Evolutionary conservation across 768 basidiomycete species (phyloP).

Genomic region (Lactarius deliciosus): DNA sequence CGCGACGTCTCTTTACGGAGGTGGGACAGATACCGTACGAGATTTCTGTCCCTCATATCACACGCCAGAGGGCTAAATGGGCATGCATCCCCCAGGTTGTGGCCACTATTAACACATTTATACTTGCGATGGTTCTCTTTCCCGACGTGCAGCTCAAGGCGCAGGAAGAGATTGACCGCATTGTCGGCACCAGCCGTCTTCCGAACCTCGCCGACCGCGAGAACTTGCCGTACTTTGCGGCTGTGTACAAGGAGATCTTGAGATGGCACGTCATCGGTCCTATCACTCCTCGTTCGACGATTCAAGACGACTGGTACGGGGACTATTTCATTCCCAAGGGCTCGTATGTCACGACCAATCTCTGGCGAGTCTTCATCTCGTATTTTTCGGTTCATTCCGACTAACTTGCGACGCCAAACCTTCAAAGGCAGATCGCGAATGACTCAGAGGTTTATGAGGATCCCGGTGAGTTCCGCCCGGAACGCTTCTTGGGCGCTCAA

Average conservation of each 20-base stretch:
- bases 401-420: background rate
- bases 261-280: conserved; percentile 32
- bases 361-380: conserved; percentile 23
- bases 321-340: conserved; percentile 32
- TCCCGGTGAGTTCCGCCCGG: conserved; percentile 28
- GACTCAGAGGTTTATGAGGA: conserved; percentile 22
- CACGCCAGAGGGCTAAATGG: background rate
- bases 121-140: conserved; percentile 29
- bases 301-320: conserved; percentile 29
- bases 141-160: conserved; percentile 32
- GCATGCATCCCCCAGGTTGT: conserved; percentile 15
- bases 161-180: conserved; percentile 32
- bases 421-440: conserved; percentile 18
- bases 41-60: background rate
- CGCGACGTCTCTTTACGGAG: conserved; percentile 17
- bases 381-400: background rate
- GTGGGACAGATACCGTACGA: conserved; percentile 25
- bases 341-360: conserved; percentile 27
- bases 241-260: conserved; percentile 32
- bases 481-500: conserved; percentile 22
- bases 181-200: conserved; percentile 29
- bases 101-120: conserved; percentile 25
- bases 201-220: conserved; percentile 29
- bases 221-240: conserved; percentile 33
- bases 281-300: conserved; percentile 17